These are phyloP conservation scores for Thelonectria blattea DNA, from an alignment of 2,329 filamentous ascomycete genomes.

Conservation along the genomic window DNA sequence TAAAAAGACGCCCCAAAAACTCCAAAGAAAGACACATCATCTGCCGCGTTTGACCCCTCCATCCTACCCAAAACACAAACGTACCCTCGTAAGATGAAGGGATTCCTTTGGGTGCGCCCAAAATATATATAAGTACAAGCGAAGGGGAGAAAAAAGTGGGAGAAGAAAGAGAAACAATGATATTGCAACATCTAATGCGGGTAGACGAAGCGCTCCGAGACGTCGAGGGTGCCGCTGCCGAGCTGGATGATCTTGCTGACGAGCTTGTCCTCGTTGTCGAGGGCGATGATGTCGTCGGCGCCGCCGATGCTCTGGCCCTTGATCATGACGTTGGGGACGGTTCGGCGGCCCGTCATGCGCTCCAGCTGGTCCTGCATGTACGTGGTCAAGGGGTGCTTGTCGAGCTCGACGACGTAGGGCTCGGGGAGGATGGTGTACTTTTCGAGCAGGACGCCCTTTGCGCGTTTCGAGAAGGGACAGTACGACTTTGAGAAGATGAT, in stretches of 20 bases:
- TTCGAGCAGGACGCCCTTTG: slow-evolving; percentile 83
- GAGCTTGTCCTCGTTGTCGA: slow-evolving; percentile 72
- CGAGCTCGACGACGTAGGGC: slow-evolving; percentile 90
- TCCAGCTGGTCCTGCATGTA: slow-evolving; percentile 74
- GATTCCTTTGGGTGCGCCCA: slow-evolving; percentile 11
- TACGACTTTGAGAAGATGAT: slow-evolving; percentile 97
- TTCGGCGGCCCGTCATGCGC: slow-evolving; percentile 78
- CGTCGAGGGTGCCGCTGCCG: slow-evolving; percentile 69
- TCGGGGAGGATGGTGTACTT: slow-evolving; percentile 82
- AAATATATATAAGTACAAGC: slow-evolving; percentile 19
- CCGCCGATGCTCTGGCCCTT: slow-evolving; percentile 90
- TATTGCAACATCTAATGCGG: slow-evolving; percentile 3
- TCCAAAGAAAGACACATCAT: slow-evolving; percentile 12
- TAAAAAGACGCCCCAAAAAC: slow-evolving; percentile 19
- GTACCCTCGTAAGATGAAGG: slow-evolving; percentile 8
- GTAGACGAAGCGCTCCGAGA: slow-evolving; percentile 53
- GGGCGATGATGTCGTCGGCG: slow-evolving; percentile 79
- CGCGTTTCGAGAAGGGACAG: slow-evolving; percentile 84
- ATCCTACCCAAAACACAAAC: slow-evolving; percentile 10
- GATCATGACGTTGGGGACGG: slow-evolving; percentile 91
- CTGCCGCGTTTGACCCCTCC: slow-evolving; percentile 6
- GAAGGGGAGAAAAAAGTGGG: slow-evolving; percentile 4
- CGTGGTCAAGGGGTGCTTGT: slow-evolving; percentile 76
- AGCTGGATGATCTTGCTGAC: slow-evolving; percentile 74
- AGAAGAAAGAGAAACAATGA: not conserved